These are phyloP conservation scores for Leccinum subrobustum DNA, from an alignment of 1,284 basidiomycete species.

Conservation along the genomic window DNA sequence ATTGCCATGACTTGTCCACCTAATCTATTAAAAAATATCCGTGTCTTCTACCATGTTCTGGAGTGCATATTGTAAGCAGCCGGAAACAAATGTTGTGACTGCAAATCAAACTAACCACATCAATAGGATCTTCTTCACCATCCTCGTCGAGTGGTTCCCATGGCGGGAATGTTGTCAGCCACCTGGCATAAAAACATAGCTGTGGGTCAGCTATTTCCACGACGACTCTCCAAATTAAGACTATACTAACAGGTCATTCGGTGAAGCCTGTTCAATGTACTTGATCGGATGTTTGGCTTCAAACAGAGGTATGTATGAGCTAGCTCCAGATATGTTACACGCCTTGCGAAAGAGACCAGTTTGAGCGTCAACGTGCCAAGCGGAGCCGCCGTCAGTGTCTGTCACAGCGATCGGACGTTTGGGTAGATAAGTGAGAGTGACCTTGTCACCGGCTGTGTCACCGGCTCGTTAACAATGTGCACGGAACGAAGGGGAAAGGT, in stretches of 20 bases:
- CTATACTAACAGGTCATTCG: constrained; percentile 14
- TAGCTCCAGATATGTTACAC: neutral
- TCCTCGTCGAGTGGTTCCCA: constrained; percentile 27
- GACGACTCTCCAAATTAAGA: neutral
- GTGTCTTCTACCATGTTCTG: neutral
- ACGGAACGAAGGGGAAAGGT: neutral
- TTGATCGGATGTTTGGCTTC: constrained; percentile 4
- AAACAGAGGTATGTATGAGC: constrained; percentile 15
- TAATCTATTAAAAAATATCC: neutral
- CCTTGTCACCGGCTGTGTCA: constrained; percentile 1
- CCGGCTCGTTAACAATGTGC: neutral
- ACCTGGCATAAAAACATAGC: constrained; percentile 6
- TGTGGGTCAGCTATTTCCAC: neutral
- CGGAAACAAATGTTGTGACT: neutral
- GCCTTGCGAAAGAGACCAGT: constrained; percentile 14
- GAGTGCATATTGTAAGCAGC: neutral
- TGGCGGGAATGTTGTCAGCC: constrained; percentile 9
- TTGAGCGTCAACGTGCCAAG: constrained; percentile 10
- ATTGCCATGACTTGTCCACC: neutral
- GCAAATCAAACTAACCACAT: neutral
- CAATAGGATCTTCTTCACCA: constrained; percentile 5
- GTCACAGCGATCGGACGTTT: neutral
- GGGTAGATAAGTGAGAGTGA: constrained; percentile 3
- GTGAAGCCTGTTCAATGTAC: neutral
- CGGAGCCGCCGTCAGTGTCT: neutral